Evolutionary conservation across 2,329 filamentous ascomycete species (phyloP).

Genomic region (Saccharata proteae): DNA sequence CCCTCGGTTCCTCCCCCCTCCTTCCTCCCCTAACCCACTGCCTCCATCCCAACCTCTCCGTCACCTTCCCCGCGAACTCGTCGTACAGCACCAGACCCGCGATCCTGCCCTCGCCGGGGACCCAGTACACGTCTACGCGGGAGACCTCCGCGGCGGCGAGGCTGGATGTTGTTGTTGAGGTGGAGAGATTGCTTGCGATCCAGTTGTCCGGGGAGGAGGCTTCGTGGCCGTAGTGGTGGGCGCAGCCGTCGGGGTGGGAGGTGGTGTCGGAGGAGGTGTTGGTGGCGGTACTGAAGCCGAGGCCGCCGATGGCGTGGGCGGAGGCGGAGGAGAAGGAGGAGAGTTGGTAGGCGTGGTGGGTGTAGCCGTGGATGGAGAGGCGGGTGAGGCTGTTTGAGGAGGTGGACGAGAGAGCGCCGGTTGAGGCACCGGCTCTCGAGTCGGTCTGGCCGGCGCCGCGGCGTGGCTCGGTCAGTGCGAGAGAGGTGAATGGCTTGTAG

Average conservation of each 20-base stretch:
- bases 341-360: slow-evolving; percentile 11
- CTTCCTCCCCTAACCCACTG: slow-evolving; percentile 15
- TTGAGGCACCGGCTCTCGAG: background rate
- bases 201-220: slow-evolving; percentile 10
- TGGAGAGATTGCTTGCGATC: slow-evolving; percentile 14
- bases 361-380: slow-evolving; percentile 16
- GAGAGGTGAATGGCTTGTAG: slow-evolving; percentile 17
- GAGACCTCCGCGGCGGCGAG: slow-evolving; percentile 13
- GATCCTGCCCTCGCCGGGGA: slow-evolving; percentile 16
- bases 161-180: slow-evolving; percentile 9
- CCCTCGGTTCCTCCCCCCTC: slow-evolving; percentile 11
- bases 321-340: slow-evolving; percentile 11
- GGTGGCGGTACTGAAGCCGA: slow-evolving; percentile 12
- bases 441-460: slow-evolving; percentile 8
- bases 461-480: slow-evolving; percentile 15
- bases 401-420: background rate
- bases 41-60: slow-evolving; percentile 13
- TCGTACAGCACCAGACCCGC: slow-evolving; percentile 16
- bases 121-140: slow-evolving; percentile 16
- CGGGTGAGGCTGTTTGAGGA: slow-evolving; percentile 12
- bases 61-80: slow-evolving; percentile 11
- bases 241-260: slow-evolving; percentile 13
- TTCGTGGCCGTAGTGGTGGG: slow-evolving; percentile 13
- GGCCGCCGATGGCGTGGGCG: slow-evolving; percentile 15
- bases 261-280: background rate